These are phyloP conservation scores for Hanseniaspora sp. DNA, from an alignment of 1,139 yeast species.

Conservation along the genomic window DNA sequence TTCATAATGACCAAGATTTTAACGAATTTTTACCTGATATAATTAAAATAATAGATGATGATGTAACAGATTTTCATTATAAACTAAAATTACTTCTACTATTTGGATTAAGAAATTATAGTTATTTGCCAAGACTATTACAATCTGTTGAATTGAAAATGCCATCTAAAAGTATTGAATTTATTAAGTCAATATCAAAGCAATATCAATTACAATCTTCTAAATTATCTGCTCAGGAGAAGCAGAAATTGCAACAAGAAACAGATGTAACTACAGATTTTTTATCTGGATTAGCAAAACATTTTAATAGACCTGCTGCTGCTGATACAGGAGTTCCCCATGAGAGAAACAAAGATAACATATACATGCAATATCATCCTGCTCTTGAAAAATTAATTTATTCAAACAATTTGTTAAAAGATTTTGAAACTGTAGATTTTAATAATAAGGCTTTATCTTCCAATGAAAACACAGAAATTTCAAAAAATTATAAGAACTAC, in stretches of 20 bases:
- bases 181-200: slow-evolving; percentile 5
- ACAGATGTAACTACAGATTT: slow-evolving; percentile 22
- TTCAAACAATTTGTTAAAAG: not conserved
- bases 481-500: slow-evolving; percentile 47
- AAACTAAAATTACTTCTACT: slow-evolving; percentile 57
- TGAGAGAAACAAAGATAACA: slow-evolving; percentile 35
- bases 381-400: slow-evolving; percentile 44
- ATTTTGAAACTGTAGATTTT: slow-evolving; percentile 22
- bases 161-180: slow-evolving; percentile 14
- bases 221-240: slow-evolving; percentile 16
- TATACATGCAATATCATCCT: slow-evolving; percentile 67
- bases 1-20: slow-evolving; percentile 58
- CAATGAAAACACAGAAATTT: slow-evolving; percentile 30
- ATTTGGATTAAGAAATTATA: slow-evolving; percentile 60
- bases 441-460: slow-evolving; percentile 41
- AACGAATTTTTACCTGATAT: slow-evolving; percentile 40
- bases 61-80: slow-evolving; percentile 31
- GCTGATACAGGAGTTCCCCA: slow-evolving; percentile 19
- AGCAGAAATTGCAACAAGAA: slow-evolving; percentile 15
- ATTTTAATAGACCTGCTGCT: slow-evolving; percentile 26
- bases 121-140: slow-evolving; percentile 16
- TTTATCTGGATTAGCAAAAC: slow-evolving; percentile 28
- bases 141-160: not conserved
- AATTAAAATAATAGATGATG: slow-evolving; percentile 33
- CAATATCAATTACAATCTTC: slow-evolving; percentile 7